These are phyloP conservation scores for Anthracocystis setariae DNA, from an alignment of 1,284 basidiomycete species.

Conservation along the genomic window DNA sequence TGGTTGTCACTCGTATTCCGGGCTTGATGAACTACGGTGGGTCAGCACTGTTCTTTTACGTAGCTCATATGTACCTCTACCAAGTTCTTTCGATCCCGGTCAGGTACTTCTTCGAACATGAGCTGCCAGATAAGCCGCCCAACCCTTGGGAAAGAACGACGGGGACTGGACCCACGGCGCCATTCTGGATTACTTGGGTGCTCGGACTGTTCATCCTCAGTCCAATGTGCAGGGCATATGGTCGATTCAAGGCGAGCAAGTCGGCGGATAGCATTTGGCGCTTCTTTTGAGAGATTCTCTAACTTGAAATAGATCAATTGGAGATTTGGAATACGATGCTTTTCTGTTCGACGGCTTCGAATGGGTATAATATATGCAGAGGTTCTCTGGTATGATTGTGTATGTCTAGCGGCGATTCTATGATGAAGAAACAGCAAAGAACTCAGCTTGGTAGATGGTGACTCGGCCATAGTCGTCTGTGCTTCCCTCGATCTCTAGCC, in stretches of 20 bases:
- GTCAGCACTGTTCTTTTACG: slow-evolving; percentile 59
- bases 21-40: slow-evolving; percentile 44
- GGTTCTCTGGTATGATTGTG: background rate
- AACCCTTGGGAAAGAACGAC: slow-evolving; percentile 19
- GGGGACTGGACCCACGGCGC: slow-evolving; percentile 20
- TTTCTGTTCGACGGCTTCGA: too few relatives aligned
- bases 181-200: slow-evolving; percentile 41
- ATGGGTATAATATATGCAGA: background rate
- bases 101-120: slow-evolving; percentile 31
- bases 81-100: slow-evolving; percentile 28
- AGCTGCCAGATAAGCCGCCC: slow-evolving; percentile 31
- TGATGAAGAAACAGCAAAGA: slow-evolving; percentile 11
- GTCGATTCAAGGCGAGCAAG: slow-evolving; percentile 28
- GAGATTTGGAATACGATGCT: too few relatives aligned
- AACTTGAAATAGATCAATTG: too few relatives aligned
- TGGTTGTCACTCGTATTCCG: slow-evolving; percentile 8
- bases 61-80: slow-evolving; percentile 41
- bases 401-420: background rate
- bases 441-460: slow-evolving; percentile 35
- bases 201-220: slow-evolving; percentile 28
- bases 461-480: slow-evolving; percentile 49
- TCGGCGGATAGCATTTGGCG: slow-evolving; percentile 38
- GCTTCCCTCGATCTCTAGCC: slow-evolving; percentile 33
- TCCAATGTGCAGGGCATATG: slow-evolving; percentile 34
- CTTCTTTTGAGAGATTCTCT: slow-evolving; percentile 51